These are phyloP conservation scores for Ogataea populi-albae DNA, from an alignment of 805 yeast species.

Conservation along the genomic window DNA sequence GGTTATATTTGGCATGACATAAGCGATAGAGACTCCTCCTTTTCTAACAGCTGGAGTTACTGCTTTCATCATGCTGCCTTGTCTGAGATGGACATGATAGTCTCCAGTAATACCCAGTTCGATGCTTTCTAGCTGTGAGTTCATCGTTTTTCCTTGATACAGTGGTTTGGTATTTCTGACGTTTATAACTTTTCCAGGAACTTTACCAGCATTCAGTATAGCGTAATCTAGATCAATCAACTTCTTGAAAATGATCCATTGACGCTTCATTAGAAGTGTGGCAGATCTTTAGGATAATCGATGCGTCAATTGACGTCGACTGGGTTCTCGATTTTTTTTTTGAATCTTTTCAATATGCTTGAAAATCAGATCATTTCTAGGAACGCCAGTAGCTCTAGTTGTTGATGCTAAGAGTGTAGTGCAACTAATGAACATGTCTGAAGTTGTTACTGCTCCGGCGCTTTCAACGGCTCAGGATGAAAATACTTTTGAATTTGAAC, in stretches of 20 bases:
- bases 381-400: background rate
- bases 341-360: too few relatives aligned
- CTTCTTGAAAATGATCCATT: too few relatives aligned
- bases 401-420: background rate
- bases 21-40: constrained; percentile 91
- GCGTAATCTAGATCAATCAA: too few relatives aligned
- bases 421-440: constrained; percentile 11
- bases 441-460: constrained; percentile 54
- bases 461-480: constrained; percentile 75
- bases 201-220: too few relatives aligned
- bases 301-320: too few relatives aligned
- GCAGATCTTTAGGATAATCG: too few relatives aligned
- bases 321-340: too few relatives aligned
- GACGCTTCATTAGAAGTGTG: too few relatives aligned
- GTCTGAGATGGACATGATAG: constrained; percentile 94
- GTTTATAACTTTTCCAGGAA: too few relatives aligned
- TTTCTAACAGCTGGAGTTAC: constrained; percentile 85
- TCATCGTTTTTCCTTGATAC: too few relatives aligned
- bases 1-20: constrained; percentile 92
- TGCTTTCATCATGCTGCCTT: constrained; percentile 87
- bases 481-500: constrained; percentile 46
- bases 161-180: too few relatives aligned
- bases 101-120: constrained; percentile 78
- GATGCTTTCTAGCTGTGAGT: constrained; percentile 25
- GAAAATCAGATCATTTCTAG: too few relatives aligned